Percentiles rank a stretch among this genome's conserved stretches.
phyloP scores from a whole-genome alignment of 2,329 filamentous ascomycete genomes.

The Penicillium sp. region DNA sequence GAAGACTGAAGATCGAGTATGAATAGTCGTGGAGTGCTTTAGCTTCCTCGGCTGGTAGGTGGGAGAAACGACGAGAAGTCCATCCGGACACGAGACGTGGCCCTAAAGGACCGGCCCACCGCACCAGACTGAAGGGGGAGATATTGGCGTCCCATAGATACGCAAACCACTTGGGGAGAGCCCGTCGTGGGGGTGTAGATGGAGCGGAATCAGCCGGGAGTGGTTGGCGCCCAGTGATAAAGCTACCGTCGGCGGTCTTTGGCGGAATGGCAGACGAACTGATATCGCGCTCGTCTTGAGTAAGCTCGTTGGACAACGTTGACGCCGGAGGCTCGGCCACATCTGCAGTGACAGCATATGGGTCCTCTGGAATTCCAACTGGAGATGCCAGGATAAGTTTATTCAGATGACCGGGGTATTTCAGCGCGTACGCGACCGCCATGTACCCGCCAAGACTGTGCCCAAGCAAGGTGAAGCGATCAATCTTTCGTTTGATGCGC shows the following conservation, averaged over 20 bases:
- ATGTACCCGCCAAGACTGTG: slow-evolving; percentile 95
- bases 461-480: slow-evolving; percentile 88
- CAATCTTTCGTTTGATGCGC: slow-evolving; percentile 82
- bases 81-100: slow-evolving; percentile 91
- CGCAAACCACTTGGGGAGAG: slow-evolving; percentile 79
- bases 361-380: slow-evolving; percentile 91
- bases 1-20: slow-evolving; percentile 89
- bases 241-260: slow-evolving; percentile 54
- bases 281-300: slow-evolving; percentile 64
- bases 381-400: slow-evolving; percentile 95
- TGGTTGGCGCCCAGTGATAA: slow-evolving; percentile 49
- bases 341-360: slow-evolving; percentile 77
- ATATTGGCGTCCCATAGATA: slow-evolving; percentile 98
- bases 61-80: slow-evolving; percentile 89
- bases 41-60: slow-evolving; percentile 76
- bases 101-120: slow-evolving; percentile 83
- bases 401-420: slow-evolving; percentile 91
- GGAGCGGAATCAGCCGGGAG: slow-evolving; percentile 39
- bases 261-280: slow-evolving; percentile 28
- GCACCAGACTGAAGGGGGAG: slow-evolving; percentile 88
- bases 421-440: slow-evolving; percentile 89
- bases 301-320: slow-evolving; percentile 73
- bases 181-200: slow-evolving; percentile 56
- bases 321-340: slow-evolving; percentile 76
- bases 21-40: slow-evolving; percentile 88